These are phyloP conservation scores for Cynara cardunculus DNA, from an alignment of 129 eudicot genomes.

Conservation along the genomic window DNA sequence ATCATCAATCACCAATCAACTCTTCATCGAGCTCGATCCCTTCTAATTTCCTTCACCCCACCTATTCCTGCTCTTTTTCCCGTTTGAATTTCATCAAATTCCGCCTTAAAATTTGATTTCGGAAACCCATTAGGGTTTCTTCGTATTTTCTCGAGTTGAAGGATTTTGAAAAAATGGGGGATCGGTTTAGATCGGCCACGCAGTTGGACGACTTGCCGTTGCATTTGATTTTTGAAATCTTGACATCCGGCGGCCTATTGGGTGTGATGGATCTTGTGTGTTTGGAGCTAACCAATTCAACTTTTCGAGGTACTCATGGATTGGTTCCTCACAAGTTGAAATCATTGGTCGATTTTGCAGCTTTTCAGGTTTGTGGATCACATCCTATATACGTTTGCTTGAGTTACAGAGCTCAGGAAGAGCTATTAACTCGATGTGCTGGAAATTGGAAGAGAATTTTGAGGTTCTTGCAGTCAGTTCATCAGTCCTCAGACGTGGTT, in stretches of 20 bases:
- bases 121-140: background rate
- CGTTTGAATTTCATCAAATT: constrained; percentile 47
- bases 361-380: constrained; percentile 60
- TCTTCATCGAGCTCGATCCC: constrained; percentile 33
- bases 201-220: constrained; percentile 69
- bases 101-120: constrained; percentile 52
- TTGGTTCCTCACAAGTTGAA: constrained; percentile 42
- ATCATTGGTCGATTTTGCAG: constrained; percentile 81
- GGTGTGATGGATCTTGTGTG: constrained; percentile 69
- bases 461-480: constrained; percentile 83
- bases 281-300: constrained; percentile 60
- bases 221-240: constrained; percentile 76
- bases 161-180: constrained; percentile 44
- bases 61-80: constrained; percentile 32
- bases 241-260: constrained; percentile 70
- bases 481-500: constrained; percentile 66
- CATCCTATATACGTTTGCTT: constrained; percentile 50
- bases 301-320: constrained; percentile 42
- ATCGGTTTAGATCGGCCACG: constrained; percentile 36
- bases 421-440: constrained; percentile 45
- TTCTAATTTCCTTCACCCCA: constrained; percentile 48
- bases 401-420: constrained; percentile 40
- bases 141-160: background rate
- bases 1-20: constrained; percentile 31
- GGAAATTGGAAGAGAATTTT: constrained; percentile 79